Evolutionary conservation across 345 rosid genomes (phyloP), one percentile per base, ranked within the genome.

Genomic region (Euphorbia pulcherrima): DNA sequence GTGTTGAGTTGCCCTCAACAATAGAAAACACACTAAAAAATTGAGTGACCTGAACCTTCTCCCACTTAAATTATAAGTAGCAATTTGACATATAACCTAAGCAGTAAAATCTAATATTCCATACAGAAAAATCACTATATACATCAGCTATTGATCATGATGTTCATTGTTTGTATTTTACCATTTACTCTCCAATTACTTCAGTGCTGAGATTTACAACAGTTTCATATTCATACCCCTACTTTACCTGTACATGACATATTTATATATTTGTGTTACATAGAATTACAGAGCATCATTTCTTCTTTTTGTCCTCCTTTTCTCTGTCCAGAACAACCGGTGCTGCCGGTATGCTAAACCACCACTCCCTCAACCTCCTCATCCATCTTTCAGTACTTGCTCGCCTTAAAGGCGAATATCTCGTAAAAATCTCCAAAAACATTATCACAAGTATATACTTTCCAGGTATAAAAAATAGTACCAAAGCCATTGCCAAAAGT

Each of bases 281-380:
- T 44, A 48, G 7, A 69, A 67, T 12, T 47, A 57, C 52, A 27
- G n/a, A n/a, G 14, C 24, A 21, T 65, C 26, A 67, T 50, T 82
- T 88, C 70, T 79, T 86, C 74, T 89, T 94, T 72, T 86, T 87
- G 30, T 87, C 96, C 33, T 88, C 95, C 60, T 74, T 84, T 10
- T 85, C 92, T 75, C 83, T 85, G 64, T 85, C 90, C 30, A 90
- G 82, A 69, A 86, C 50, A 40, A 95, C 95, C 0, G 97, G 97
- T 66, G 97, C 97, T 1, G 97, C 97, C 0, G 97, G 99, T 71
- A 90, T 83, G 78, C 99, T 90, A 81, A 88, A 90, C 99, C 99
- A 95, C 97, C 99, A 95, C 67, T 92, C 99, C 73, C 86, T 88
- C 77, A 89, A 52, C 78, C 99, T 85, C 80, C 99, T 84, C 75